phyloP scores from a whole-genome alignment of 2,329 filamentous ascomycete genomes.

The Fusarium longipes region DNA sequence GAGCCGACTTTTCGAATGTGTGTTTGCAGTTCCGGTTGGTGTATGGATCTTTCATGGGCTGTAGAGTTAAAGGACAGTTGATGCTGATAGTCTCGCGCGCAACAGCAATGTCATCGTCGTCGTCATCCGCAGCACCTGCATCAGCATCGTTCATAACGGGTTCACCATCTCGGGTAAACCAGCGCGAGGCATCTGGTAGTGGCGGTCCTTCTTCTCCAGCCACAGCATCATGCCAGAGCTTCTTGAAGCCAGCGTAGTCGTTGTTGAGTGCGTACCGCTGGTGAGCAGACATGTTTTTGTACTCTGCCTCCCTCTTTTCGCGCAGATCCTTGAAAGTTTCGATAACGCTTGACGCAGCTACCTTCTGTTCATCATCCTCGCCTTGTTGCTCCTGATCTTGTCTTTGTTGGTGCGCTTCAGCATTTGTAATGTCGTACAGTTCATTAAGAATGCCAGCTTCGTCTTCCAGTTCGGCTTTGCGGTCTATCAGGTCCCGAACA shows the following conservation, averaged over 20 bases:
- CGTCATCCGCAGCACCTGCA: conserved; percentile 54
- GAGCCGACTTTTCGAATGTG: conserved; percentile 74
- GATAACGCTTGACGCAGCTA: conserved; percentile 43
- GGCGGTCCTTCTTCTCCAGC: conserved; percentile 61
- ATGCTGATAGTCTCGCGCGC: conserved; percentile 71
- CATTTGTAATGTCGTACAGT: conserved; percentile 48
- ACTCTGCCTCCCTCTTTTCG: conserved; percentile 55
- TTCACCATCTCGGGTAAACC: conserved; percentile 62
- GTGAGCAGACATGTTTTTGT: conserved; percentile 55
- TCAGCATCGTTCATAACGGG: conserved; percentile 52
- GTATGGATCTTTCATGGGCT: conserved; percentile 72
- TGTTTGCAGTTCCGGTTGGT: conserved; percentile 76
- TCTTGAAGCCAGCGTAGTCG: conserved; percentile 70
- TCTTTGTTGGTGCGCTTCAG: conserved; percentile 29
- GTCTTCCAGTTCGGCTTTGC: conserved; percentile 62
- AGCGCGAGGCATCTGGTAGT: conserved; percentile 64
- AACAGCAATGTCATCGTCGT: conserved; percentile 76
- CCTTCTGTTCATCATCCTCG: conserved; percentile 45
- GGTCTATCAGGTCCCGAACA: conserved; percentile 62
- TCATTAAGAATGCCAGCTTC: conserved; percentile 54
- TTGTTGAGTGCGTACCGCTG: conserved; percentile 67
- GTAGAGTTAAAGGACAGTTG: conserved; percentile 76
- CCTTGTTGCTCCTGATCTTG: conserved; percentile 10
- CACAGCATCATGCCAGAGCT: conserved; percentile 65
- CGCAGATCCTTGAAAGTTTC: conserved; percentile 53